A percentile compares a stretch with the other conserved stretches of the same genome.
Evolutionary conservation across 2,329 filamentous ascomycete genomes (phyloP).

Genomic region (Colletotrichum neosansevieriae): DNA sequence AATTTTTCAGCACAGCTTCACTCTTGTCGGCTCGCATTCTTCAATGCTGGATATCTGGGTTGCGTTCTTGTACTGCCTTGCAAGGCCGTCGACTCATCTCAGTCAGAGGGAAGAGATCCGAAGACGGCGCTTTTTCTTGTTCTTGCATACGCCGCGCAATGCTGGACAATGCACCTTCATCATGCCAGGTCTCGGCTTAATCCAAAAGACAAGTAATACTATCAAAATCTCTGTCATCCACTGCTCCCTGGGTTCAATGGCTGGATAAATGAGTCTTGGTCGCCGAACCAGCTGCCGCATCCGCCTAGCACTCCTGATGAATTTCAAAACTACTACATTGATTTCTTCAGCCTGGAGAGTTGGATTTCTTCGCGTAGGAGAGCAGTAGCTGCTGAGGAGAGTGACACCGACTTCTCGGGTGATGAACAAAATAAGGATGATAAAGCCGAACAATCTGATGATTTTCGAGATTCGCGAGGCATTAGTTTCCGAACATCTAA

Average conservation of each 20-base stretch:
- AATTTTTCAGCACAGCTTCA: slow-evolving; percentile 3
- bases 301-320: neutral
- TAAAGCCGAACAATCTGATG: neutral
- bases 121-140: neutral
- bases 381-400: too few species aligned
- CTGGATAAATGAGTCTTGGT: slow-evolving; percentile 19
- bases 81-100: neutral
- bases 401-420: neutral
- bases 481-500: neutral
- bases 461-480: neutral
- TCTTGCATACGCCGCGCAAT: neutral
- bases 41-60: slow-evolving; percentile 1
- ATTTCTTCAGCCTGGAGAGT: slow-evolving; percentile 1
- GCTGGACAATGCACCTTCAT: slow-evolving; percentile 10
- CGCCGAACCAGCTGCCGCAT: neutral
- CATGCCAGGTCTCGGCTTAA: neutral
- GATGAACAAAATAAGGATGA: neutral
- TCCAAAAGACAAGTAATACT: slow-evolving; percentile 1
- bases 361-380: too few species aligned
- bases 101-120: neutral
- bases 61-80: slow-evolving; percentile 7
- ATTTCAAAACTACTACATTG: slow-evolving; percentile 11
- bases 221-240: slow-evolving; percentile 33
- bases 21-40: neutral
- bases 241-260: slow-evolving; percentile 11